A percentile compares a stretch with the other conserved stretches of the same genome.
Evolutionary conservation across 2,329 filamentous ascomycete genomes (phyloP).

Genomic region (Stagonosporopsis rhizophila): DNA sequence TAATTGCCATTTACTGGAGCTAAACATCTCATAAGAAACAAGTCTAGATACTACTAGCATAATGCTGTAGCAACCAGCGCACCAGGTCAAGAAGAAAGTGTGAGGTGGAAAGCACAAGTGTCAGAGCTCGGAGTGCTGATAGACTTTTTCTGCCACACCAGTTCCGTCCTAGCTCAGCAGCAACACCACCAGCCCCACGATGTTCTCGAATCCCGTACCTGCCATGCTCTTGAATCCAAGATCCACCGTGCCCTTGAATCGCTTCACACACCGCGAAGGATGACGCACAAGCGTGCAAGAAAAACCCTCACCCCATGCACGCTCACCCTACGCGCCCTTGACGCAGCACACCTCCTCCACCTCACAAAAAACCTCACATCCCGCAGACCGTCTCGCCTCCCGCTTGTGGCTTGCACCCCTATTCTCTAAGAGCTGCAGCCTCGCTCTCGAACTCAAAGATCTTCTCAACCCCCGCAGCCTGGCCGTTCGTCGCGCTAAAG

Average conservation of each 20-base stretch:
- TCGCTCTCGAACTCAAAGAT: constrained; percentile 13
- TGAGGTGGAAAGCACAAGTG: not conserved
- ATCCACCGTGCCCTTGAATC: not conserved
- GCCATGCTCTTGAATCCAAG: not conserved
- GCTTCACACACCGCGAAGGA: not conserved
- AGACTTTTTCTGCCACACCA: constrained; percentile 6
- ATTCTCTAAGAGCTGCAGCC: constrained; percentile 1
- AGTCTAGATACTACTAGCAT: not conserved
- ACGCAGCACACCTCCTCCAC: not conserved
- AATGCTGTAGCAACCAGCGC: not conserved
- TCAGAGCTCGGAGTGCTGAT: not conserved
- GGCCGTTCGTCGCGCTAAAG: not conserved
- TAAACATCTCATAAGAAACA: not conserved
- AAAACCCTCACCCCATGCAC: not conserved
- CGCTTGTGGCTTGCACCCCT: constrained; percentile 2
- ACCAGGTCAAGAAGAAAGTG: not conserved
- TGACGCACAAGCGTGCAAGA: not conserved
- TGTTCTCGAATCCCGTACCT: not conserved
- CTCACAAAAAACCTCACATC: not conserved
- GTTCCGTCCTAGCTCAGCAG: not conserved
- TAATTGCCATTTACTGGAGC: not conserved
- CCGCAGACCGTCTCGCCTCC: not conserved
- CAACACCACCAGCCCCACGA: not conserved
- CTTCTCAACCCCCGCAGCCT: not conserved
- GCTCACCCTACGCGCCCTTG: constrained; percentile 1